These are phyloP conservation scores for Pleurotus pulmonarius DNA, from an alignment of 768 basidiomycete species.

Conservation along the genomic window DNA sequence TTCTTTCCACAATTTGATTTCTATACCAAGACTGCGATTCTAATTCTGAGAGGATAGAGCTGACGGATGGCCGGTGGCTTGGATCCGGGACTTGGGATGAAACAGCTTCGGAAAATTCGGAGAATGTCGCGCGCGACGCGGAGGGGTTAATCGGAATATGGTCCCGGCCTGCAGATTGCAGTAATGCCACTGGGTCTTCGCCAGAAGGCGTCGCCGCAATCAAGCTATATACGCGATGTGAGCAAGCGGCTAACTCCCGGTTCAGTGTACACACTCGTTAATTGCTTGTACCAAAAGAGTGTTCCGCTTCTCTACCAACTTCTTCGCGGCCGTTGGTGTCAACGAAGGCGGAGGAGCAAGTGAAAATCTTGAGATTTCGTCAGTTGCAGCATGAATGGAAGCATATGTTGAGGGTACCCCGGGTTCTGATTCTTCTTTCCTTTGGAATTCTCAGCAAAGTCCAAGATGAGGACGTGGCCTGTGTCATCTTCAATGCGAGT, in stretches of 20 bases:
- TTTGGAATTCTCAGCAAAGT: constrained; percentile 33
- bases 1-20: constrained; percentile 61
- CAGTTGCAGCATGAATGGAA: background rate
- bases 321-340: constrained; percentile 57
- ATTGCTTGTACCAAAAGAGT: constrained; percentile 60
- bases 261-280: constrained; percentile 49
- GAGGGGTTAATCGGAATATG: constrained; percentile 69
- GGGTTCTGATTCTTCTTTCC: constrained; percentile 27
- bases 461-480: constrained; percentile 43
- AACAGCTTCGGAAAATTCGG: constrained; percentile 8
- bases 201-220: constrained; percentile 44
- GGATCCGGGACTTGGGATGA: constrained; percentile 32
- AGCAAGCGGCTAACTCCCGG: background rate
- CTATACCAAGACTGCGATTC: constrained; percentile 59
- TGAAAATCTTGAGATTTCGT: constrained; percentile 17
- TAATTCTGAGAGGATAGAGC: constrained; percentile 55
- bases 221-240: constrained; percentile 37
- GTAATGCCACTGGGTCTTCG: constrained; percentile 60
- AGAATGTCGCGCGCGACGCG: constrained; percentile 5
- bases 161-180: constrained; percentile 64
- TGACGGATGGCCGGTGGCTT: constrained; percentile 54
- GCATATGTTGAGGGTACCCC: constrained; percentile 17
- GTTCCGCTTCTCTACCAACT: constrained; percentile 70
- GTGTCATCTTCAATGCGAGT: constrained; percentile 23
- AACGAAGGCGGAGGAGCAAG: constrained; percentile 33